Evolutionary conservation across 108 stramenopile genomes (phyloP).

Genomic region (Stephanodiscus triporus): DNA sequence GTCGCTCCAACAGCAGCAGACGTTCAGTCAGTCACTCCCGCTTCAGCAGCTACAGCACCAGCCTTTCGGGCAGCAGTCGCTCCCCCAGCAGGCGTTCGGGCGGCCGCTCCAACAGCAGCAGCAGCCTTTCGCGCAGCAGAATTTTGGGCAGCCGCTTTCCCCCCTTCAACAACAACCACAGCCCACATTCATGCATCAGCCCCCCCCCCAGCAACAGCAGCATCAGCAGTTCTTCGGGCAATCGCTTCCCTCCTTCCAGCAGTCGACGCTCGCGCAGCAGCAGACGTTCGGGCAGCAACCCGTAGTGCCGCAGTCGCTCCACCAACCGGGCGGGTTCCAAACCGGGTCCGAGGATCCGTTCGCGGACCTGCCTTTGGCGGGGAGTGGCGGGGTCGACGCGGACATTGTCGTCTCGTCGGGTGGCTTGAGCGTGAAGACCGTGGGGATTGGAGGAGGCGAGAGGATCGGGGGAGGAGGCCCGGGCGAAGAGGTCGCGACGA

Average conservation of each 20-base stretch:
- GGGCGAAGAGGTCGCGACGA: neutral
- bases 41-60: constrained; percentile 24
- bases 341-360: constrained; percentile 77
- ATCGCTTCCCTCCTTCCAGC: constrained; percentile 4
- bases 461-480: no score
- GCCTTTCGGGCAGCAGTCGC: constrained; percentile 10
- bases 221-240: constrained; percentile 4
- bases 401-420: neutral
- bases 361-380: constrained; percentile 48
- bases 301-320: constrained; percentile 18
- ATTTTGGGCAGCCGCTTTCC: no score
- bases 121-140: neutral
- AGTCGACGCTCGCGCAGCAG: constrained; percentile 24
- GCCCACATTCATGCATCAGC: no score
- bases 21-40: constrained; percentile 9
- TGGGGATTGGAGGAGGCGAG: neutral
- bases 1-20: constrained; percentile 11
- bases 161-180: constrained; percentile 15
- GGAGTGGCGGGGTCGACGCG: constrained; percentile 46
- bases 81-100: constrained; percentile 4
- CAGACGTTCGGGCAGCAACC: constrained; percentile 22
- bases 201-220: constrained; percentile 32
- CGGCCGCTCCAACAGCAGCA: constrained; percentile 11
- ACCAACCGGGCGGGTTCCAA: constrained; percentile 46
- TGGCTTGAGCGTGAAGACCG: neutral